Evolutionary conservation across 495 filamentous ascomycete species (phyloP).

Genomic region (Hamigera avellanea): DNA sequence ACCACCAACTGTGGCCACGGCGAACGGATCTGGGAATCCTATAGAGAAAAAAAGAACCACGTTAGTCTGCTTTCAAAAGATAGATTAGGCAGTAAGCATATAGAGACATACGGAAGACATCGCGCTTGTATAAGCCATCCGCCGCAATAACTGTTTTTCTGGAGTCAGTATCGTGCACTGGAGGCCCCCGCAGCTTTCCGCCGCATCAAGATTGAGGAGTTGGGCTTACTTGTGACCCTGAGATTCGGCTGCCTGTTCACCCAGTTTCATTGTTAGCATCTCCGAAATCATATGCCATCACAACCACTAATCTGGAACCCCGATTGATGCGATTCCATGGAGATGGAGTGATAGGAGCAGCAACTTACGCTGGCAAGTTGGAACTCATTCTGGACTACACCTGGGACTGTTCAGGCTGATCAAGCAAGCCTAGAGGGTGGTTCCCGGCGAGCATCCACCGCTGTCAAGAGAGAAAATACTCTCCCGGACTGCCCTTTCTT

Average conservation of each 20-base stretch:
- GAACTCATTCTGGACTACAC: conserved; percentile 38
- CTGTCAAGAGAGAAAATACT: conserved; percentile 14
- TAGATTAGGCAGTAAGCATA: too few relatives aligned
- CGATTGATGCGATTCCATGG: too few relatives aligned
- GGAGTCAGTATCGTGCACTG: conserved; percentile 10
- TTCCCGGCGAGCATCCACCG: conserved; percentile 31
- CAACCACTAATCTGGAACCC: conserved; percentile 1
- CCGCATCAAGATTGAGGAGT: conserved; percentile 1
- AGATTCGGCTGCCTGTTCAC: conserved; percentile 43
- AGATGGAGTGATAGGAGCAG: background rate
- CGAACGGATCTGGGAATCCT: conserved; percentile 98
- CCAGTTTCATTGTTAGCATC: conserved; percentile 18
- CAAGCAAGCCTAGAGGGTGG: conserved; percentile 26
- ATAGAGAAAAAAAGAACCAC: background rate
- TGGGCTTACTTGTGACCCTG: conserved; percentile 49
- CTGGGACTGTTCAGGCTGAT: conserved; percentile 25
- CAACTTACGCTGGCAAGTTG: conserved; percentile 48
- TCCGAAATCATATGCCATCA: background rate
- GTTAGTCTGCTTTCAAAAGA: too few relatives aligned
- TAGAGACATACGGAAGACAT: conserved; percentile 74
- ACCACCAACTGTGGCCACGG: conserved; percentile 89
- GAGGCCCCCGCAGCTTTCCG: conserved; percentile 1
- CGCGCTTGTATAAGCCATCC: conserved; percentile 95
- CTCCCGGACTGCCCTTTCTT: background rate
- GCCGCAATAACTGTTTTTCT: conserved; percentile 74